Percentiles rank a stretch among this genome's conserved stretches.
These are phyloP conservation scores for Thalia dealbata DNA, from an alignment of 176 grass and related monocot species.

Conservation along the genomic window DNA sequence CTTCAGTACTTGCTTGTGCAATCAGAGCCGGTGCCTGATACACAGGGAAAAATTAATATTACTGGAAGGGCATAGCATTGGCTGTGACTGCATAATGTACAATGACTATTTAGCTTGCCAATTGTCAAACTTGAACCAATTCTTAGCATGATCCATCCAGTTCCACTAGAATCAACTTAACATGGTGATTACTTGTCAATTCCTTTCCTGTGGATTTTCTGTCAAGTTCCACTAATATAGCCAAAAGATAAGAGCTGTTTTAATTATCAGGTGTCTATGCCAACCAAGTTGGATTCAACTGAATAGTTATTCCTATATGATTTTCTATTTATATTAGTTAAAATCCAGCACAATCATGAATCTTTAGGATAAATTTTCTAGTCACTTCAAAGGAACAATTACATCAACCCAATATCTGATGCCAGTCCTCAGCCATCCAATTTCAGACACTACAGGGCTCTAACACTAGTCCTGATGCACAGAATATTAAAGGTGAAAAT, in stretches of 20 bases:
- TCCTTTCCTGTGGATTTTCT: not conserved
- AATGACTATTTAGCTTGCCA: no score
- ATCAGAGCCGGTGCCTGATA: conserved; percentile 76
- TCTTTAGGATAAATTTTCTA: not conserved
- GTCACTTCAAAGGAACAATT: not conserved
- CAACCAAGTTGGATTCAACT: not conserved
- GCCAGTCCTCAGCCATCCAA: no score
- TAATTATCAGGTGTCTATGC: not conserved
- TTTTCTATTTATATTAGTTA: not conserved
- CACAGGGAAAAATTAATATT: conserved; percentile 6
- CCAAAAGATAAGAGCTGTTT: not conserved
- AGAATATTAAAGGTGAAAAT: not conserved
- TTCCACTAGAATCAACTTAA: not conserved
- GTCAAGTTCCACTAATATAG: not conserved
- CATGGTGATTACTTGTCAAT: not conserved
- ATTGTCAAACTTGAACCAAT: no score
- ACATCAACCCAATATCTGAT: not conserved
- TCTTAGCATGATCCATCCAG: not conserved
- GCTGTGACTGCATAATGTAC: no score
- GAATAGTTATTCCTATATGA: not conserved
- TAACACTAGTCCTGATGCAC: not conserved
- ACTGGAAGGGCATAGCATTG: not conserved
- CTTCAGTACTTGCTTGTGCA: conserved; percentile 60
- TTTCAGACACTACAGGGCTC: not conserved
- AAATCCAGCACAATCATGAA: not conserved